These are phyloP conservation scores for Ophiosphaerella narmari DNA, from an alignment of 2,329 filamentous ascomycete species.

Conservation along the genomic window DNA sequence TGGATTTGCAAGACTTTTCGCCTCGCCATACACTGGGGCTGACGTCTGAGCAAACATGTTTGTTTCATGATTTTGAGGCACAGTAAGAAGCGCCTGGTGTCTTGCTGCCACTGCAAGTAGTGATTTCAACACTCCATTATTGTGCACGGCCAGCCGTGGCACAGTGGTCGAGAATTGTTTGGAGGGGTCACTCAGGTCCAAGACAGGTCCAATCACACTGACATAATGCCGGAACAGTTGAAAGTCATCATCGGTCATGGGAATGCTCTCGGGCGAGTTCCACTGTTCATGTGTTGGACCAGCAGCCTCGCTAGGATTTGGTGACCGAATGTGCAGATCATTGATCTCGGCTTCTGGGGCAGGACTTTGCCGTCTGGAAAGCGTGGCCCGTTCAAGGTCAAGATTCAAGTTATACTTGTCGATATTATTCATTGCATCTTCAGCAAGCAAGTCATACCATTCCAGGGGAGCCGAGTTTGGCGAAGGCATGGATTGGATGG, in stretches of 20 bases:
- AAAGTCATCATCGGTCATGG: conserved; percentile 44
- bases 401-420: conserved; percentile 39
- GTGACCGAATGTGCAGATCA: conserved; percentile 19
- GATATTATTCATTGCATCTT: conserved; percentile 48
- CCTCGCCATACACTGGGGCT: conserved; percentile 10
- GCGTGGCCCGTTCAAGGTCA: conserved; percentile 32
- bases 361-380: conserved; percentile 33
- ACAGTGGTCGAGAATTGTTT: conserved; percentile 45
- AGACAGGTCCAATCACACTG: conserved; percentile 43
- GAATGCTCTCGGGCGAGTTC: conserved; percentile 27
- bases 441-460: conserved; percentile 56
- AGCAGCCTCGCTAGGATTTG: conserved; percentile 5
- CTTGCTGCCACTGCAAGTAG: conserved; percentile 61
- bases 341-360: conserved; percentile 18
- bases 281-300: conserved; percentile 27
- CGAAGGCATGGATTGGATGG: conserved; percentile 43
- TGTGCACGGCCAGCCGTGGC: conserved; percentile 51
- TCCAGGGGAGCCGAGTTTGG: conserved; percentile 52
- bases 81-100: conserved; percentile 52
- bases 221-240: conserved; percentile 49
- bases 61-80: conserved; percentile 23
- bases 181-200: conserved; percentile 52
- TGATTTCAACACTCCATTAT: conserved; percentile 62
- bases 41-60: conserved; percentile 35
- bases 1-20: conserved; percentile 25